Base-by-base conservation (phyloP, 208 protist genomes). In the Angomonas deanei region DNA sequence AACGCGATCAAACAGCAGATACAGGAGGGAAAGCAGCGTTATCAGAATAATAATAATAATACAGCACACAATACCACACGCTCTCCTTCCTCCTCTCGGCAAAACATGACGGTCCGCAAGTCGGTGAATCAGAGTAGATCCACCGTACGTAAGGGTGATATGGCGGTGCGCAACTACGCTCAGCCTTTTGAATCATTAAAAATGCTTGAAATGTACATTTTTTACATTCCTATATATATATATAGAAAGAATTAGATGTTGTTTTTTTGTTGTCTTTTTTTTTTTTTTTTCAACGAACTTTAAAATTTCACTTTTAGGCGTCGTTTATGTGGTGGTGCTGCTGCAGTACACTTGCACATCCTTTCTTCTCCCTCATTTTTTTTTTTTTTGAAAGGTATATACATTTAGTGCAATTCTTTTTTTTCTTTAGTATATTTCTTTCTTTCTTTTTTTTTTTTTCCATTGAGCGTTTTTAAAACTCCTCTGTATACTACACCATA, bases 1-100 rank as follows among this genome's bases (percentile, higher is more conserved):
- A 69, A 73, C 21, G 65, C 66, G 23, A 80, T 91, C 34, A 84
- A 87, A 38, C 68, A 56, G 49, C 72, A 82, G 36, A 84, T 94
- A 59, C 28, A 70, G 15, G 49, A 38, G 13, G 59, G 73, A 21
- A 55, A 27, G 33, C 30, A 50, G 36, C 68, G 47, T 24, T 34
- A 3, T 23, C 30, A 6, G n/a, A 11, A 19, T 23, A 28, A 49
- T 26, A 1, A 19, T 34, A 61, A 28, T 21, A 31, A 6, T 1
- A 42, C 17, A 21, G 21, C 34, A 5, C 31, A 23, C 28, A 24
- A 23, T n/a, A 4, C 50, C 23, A 11, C 50, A n/a, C 26, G 15
- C 15, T 28, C 15, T 30, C 53, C 1, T 23, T 34, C 17, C 31
- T 42, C 6, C 3, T 5, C 2, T 2, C 13, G 30, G 15, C 17